Evolutionary conservation across 495 filamentous ascomycete species (phyloP).

Genomic region (Haplographium delicatum): DNA sequence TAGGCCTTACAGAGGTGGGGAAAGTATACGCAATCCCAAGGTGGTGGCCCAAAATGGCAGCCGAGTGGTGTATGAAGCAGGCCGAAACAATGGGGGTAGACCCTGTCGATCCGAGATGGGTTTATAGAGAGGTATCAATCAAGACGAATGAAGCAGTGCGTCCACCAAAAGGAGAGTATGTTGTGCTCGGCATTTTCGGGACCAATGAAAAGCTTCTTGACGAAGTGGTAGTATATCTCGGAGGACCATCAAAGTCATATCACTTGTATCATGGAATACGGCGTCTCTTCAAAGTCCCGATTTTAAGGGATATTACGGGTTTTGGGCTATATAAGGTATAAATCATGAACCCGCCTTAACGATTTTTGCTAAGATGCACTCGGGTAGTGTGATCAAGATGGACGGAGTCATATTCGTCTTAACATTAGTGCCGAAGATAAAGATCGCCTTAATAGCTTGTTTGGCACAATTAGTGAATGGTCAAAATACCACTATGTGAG

Average conservation of each 20-base stretch:
- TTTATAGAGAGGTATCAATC: neutral
- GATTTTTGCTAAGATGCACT: neutral
- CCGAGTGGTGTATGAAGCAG: neutral
- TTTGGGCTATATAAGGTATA: neutral
- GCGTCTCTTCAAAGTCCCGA: neutral
- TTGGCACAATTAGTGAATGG: neutral
- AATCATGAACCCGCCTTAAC: too few relatives aligned
- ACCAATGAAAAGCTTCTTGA: neutral
- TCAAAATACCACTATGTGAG: neutral
- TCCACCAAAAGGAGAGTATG: neutral
- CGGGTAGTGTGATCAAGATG: neutral
- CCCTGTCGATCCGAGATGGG: neutral
- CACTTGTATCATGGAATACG: neutral
- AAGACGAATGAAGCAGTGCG: neutral
- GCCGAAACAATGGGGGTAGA: neutral
- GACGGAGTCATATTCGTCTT: neutral
- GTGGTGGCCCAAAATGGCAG: neutral
- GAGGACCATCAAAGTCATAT: neutral
- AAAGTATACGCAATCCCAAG: neutral
- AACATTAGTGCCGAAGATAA: neutral
- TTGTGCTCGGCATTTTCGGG: neutral
- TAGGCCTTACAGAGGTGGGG: neutral
- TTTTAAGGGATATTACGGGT: neutral
- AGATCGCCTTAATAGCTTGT: neutral
- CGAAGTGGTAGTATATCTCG: neutral